Evolutionary conservation across 2,329 filamentous ascomycete genomes (phyloP).

Genomic region (Nigrospora sphaerica): DNA sequence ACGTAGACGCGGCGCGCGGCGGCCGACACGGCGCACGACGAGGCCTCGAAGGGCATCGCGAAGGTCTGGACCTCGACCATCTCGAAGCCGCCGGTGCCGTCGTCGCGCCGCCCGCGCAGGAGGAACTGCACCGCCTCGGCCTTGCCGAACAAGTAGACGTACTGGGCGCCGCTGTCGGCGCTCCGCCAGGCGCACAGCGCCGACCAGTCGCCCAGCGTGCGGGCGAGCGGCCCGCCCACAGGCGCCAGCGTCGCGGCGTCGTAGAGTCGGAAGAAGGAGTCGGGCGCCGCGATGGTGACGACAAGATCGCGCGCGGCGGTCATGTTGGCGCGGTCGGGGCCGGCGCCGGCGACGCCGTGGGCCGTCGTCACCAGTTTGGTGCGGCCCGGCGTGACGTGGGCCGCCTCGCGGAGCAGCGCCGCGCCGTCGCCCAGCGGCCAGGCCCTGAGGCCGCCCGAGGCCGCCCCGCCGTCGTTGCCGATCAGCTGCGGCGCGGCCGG

Average conservation of each 20-base stretch:
- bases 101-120: conserved; percentile 16
- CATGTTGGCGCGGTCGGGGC: neutral
- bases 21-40: conserved; percentile 32
- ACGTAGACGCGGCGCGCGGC: conserved; percentile 30
- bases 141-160: conserved; percentile 39
- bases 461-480: conserved; percentile 37
- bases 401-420: conserved; percentile 21
- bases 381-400: conserved; percentile 28
- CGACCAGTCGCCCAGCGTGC: conserved; percentile 37
- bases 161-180: conserved; percentile 28
- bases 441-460: conserved; percentile 32
- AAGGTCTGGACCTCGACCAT: conserved; percentile 38
- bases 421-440: conserved; percentile 24
- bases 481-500: conserved; percentile 26
- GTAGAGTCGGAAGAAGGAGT: conserved; percentile 33
- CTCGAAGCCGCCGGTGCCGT: conserved; percentile 17
- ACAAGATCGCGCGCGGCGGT: conserved; percentile 22
- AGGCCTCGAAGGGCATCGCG: conserved; percentile 29
- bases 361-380: conserved; percentile 36
- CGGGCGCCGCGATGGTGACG: conserved; percentile 33
- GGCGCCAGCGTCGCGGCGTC: conserved; percentile 23
- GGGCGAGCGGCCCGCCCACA: conserved; percentile 22
- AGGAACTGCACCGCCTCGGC: conserved; percentile 29
- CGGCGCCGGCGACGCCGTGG: conserved; percentile 22
- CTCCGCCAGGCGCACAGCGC: conserved; percentile 38